Evolutionary conservation across 345 rosid species (phyloP), one percentile per base, ranked within the genome.

Genomic region (Gossypium longicalyx): DNA sequence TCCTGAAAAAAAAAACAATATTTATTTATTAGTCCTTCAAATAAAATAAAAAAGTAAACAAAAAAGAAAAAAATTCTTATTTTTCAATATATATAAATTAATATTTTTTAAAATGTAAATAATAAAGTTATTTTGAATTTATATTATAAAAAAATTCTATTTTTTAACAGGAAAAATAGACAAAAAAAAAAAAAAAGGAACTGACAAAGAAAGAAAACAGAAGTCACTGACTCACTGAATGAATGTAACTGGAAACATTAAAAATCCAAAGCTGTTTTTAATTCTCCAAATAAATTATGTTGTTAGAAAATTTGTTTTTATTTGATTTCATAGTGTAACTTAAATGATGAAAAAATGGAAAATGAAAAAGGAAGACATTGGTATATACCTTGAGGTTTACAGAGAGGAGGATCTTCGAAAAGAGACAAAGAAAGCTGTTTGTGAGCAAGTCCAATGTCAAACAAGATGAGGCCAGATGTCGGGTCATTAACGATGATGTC

Each of bases 401-500:
- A 94, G 44, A 74, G 72, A n/a, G 97, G 98, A 3, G 97, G 98
- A 6, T 81, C 86, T 84, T 94, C 98, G 60, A 94, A 94, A 78
- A 94, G 88, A 44, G 98, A 89, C 4, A 89, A 64, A 3, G 98
- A 87, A 13, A 94, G 80, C 29, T 92, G 95, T 72, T 94, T 94
- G 47, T 77, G 85, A 51, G 97, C 98, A 19, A 91, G 81, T 1
- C 92, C 98, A 59, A 94, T 92, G 78, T 94, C 98, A 62, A 94
- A 87, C 41, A 87, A 62, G 13, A 94, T 94, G 43, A 94, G 85
- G 3, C 98, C 98, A 22, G 97, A 89, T 13, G 27, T 72, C 8
- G 98, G 98, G 45, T 92, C 91, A 78, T 86, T 79, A 16, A 94
- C 98, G 53, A 80, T 83, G 76, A 94, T 92, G 76, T 87, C 97